Conservation (phyloP, 2,329 filamentous ascomycete species). For the Fusarium mexicanum region DNA sequence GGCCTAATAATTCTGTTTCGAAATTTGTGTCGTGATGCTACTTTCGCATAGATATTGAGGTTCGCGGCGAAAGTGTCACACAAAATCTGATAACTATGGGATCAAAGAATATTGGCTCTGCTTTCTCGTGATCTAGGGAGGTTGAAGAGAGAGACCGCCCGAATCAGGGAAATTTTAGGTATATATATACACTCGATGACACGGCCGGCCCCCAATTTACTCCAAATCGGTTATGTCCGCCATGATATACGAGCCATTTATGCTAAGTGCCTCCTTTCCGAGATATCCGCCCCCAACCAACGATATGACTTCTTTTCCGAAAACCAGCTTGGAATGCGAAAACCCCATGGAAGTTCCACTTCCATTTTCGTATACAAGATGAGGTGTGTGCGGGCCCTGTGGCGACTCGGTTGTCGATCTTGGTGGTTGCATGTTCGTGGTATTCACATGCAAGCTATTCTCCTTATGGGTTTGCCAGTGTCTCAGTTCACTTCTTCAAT, state of each 20-base stretch:
- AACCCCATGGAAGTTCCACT: slow-evolving; percentile 11
- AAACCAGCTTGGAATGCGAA: slow-evolving; percentile 19
- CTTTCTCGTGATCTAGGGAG: not conserved
- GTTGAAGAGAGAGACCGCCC: not conserved
- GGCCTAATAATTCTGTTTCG: not conserved
- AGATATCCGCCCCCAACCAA: slow-evolving; percentile 10
- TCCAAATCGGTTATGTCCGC: not conserved
- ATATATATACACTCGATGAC: not conserved
- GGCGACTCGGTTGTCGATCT: not conserved
- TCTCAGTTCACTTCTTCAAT: not conserved
- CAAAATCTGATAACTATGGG: no score
- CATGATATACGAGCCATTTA: slow-evolving; percentile 21
- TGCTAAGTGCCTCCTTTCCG: slow-evolving; percentile 1
- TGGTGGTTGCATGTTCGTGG: not conserved
- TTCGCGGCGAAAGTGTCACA: no score
- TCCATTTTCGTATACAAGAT: not conserved
- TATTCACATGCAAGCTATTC: not conserved
- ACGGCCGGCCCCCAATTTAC: not conserved
- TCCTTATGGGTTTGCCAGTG: not conserved
- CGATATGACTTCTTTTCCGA: slow-evolving; percentile 9
- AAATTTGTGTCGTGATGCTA: not conserved
- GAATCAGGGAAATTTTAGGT: not conserved
- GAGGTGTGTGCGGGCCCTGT: slow-evolving; percentile 7
- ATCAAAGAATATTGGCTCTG: not conserved
- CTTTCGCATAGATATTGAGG: not conserved